Evolutionary conservation across 306 rosid species (phyloP).

Genomic region (Malus sylvestris): DNA sequence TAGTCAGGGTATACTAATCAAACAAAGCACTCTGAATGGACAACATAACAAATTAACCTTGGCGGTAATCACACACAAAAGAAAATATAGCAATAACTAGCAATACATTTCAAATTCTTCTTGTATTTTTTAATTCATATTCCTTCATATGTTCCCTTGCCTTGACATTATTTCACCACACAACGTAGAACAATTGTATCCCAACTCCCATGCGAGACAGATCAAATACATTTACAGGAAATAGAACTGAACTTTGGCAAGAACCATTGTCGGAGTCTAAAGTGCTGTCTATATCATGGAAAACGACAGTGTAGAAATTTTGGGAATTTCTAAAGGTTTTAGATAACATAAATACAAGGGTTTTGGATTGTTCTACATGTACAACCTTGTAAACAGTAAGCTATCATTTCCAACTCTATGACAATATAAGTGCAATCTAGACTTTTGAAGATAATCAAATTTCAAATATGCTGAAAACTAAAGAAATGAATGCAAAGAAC

Average conservation of each 20-base stretch:
- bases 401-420: not conserved
- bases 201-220: not conserved
- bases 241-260: not conserved
- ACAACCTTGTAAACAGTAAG: not conserved
- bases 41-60: not conserved
- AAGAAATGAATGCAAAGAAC: not conserved
- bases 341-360: not conserved
- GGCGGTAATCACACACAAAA: not conserved
- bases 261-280: not conserved
- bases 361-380: not conserved
- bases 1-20: conserved; percentile 26
- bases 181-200: not conserved
- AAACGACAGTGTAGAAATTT: not conserved
- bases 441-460: not conserved
- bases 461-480: not conserved
- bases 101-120: not conserved
- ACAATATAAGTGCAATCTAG: conserved; percentile 6
- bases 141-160: not conserved
- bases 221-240: not conserved
- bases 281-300: not conserved
- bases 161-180: not conserved
- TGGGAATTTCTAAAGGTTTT: not conserved
- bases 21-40: conserved; percentile 1
- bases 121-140: not conserved
- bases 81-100: not conserved